phyloP scores from a whole-genome alignment of 2,329 filamentous ascomycete genomes.

The Chaetomium olivaceum region DNA sequence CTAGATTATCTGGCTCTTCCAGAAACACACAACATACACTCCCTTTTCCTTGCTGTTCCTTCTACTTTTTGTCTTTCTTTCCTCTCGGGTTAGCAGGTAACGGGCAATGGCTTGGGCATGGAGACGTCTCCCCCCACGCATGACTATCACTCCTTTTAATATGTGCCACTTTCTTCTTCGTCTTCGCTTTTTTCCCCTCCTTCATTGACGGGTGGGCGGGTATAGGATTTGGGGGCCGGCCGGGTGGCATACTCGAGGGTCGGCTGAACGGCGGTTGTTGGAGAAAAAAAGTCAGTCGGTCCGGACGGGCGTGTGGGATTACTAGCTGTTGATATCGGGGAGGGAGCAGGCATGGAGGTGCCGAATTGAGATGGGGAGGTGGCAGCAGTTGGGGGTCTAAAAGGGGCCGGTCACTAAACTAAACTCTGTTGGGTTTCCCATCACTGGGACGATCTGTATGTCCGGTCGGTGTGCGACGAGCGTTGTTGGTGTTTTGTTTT shows the following conservation, averaged over 20 bases:
- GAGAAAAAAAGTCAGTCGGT: not conserved
- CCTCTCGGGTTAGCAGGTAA: not conserved
- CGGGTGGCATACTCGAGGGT: not conserved
- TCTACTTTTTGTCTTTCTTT: not conserved
- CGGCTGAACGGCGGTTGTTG: not conserved
- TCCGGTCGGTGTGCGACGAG: not conserved
- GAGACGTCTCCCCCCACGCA: not conserved
- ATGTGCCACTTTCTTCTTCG: not conserved
- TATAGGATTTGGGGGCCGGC: not conserved
- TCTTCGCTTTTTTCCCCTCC: not conserved
- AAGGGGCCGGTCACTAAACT: not conserved
- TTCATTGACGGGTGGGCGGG: not conserved
- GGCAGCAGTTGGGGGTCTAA: not conserved
- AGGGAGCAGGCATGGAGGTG: not conserved
- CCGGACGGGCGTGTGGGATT: not conserved
- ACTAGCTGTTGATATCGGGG: not conserved
- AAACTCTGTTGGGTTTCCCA: not conserved
- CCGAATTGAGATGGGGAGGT: not conserved
- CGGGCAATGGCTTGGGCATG: not conserved
- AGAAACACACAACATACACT: not conserved
- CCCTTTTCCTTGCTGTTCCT: not conserved
- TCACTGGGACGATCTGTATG: not conserved
- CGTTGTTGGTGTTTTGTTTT: not conserved
- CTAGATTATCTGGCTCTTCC: not conserved
- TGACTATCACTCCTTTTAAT: conserved; percentile 14